Percentiles rank a stretch among this genome's conserved stretches.
These are phyloP conservation scores for Biscogniauxia sp. DNA, from an alignment of 2,329 filamentous ascomycete genomes.

Conservation along the genomic window DNA sequence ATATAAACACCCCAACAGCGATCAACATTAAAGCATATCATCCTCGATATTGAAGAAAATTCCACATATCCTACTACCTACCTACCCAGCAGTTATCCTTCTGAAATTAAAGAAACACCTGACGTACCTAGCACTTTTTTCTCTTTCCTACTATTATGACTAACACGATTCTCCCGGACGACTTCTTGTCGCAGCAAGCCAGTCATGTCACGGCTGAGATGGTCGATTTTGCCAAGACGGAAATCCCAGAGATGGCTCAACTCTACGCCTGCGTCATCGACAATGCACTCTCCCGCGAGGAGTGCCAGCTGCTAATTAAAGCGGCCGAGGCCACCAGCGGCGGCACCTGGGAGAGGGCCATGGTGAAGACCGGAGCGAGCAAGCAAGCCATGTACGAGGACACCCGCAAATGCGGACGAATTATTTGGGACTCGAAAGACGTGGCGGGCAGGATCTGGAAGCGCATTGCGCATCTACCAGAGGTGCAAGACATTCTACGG, in stretches of 20 bases:
- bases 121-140: neutral
- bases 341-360: neutral
- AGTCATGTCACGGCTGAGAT: neutral
- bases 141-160: neutral
- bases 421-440: neutral
- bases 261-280: slow-evolving; percentile 2
- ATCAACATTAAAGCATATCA: too few relatives aligned
- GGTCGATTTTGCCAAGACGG: neutral
- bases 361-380: neutral
- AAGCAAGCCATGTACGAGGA: neutral
- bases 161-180: neutral
- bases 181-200: slow-evolving; percentile 1
- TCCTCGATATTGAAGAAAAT: too few relatives aligned
- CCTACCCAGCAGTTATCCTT: too few relatives aligned
- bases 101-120: neutral
- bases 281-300: neutral
- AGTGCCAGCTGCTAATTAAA: neutral
- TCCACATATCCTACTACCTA: too few relatives aligned
- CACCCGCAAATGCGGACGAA: neutral
- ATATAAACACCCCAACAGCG: too few relatives aligned
- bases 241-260: neutral
- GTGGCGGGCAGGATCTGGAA: neutral
- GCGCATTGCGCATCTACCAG: neutral
- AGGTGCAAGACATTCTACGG: neutral
- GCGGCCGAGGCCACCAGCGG: neutral